Evolutionary conservation across 352 stramenopile species (phyloP).

Genomic region (Phytophthora brassicae): DNA sequence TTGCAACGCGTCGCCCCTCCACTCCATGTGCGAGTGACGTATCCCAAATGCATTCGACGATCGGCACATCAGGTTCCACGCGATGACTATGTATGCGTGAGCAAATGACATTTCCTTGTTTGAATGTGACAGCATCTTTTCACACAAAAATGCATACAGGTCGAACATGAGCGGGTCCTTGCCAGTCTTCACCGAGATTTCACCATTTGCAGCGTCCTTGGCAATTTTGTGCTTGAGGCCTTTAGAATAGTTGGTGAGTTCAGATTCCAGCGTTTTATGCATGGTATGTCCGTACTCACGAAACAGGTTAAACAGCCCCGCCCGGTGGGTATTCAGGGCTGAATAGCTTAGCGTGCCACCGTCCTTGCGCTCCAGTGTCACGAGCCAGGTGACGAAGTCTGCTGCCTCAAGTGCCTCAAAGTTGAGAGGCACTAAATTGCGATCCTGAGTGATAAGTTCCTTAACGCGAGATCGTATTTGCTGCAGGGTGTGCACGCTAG

Average conservation of each 20-base stretch:
- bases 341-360: neutral
- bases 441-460: neutral
- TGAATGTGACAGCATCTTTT: neutral
- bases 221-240: neutral
- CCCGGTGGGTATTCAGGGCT: neutral
- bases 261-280: neutral
- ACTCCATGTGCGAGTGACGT: neutral
- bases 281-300: neutral
- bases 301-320: neutral
- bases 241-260: neutral
- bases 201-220: neutral
- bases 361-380: neutral
- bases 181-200: neutral
- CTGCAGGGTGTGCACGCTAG: neutral
- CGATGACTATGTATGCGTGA: neutral
- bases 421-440: neutral
- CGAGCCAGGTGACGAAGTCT: neutral
- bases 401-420: neutral
- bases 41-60: neutral
- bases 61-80: neutral
- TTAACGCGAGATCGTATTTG: neutral
- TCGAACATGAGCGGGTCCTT: slow-evolving; percentile 1
- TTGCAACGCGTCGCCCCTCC: neutral
- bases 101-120: slow-evolving; percentile 1
- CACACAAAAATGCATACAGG: neutral